Conservation (phyloP, 192 early-diverging fungal genomes). For the Podila minutissima region DNA sequence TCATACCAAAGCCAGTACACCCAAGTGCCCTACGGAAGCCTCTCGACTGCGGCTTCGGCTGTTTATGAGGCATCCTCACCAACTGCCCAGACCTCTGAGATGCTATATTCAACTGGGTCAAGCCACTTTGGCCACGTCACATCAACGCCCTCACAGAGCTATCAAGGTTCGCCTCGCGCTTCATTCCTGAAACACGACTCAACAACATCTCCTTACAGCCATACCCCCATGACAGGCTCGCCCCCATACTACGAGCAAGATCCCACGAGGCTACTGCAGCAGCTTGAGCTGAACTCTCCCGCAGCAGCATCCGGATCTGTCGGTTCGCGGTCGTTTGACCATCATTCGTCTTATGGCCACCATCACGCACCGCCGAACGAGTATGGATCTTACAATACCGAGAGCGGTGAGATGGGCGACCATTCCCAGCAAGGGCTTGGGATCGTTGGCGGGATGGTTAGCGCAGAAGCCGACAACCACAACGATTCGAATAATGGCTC, state of each 20-base stretch:
- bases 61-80: background rate
- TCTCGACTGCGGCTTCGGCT: background rate
- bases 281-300: background rate
- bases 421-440: slow-evolving; percentile 14
- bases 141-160: slow-evolving; percentile 1
- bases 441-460: slow-evolving; percentile 30
- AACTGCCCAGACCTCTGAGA: background rate
- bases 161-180: background rate
- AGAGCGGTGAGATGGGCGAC: too few species aligned
- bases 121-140: slow-evolving; percentile 1
- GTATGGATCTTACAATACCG: background rate
- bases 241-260: slow-evolving; percentile 3
- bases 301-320: background rate
- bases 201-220: background rate
- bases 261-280: background rate
- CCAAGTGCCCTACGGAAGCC: slow-evolving; percentile 11
- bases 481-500: background rate
- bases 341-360: background rate
- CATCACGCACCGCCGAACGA: background rate
- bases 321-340: background rate
- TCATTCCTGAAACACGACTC: slow-evolving; percentile 3
- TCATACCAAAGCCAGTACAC: slow-evolving; percentile 31
- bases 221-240: background rate
- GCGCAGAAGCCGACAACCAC: background rate
- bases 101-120: background rate